These are phyloP conservation scores for Hypholoma fasciculare DNA, from an alignment of 768 basidiomycete species.

Conservation along the genomic window DNA sequence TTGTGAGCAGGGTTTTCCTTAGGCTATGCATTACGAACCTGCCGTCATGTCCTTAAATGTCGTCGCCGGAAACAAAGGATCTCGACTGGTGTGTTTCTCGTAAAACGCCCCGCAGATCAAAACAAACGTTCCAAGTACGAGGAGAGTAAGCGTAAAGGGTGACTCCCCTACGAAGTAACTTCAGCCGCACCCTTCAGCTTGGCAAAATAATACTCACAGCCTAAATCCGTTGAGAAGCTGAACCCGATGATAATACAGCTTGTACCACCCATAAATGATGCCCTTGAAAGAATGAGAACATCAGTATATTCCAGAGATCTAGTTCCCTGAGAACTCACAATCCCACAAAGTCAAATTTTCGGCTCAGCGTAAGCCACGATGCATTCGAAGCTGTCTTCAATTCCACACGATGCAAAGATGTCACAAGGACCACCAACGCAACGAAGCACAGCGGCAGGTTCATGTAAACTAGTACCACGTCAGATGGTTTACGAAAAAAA, in stretches of 20 bases:
- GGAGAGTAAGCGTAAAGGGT: slow-evolving; percentile 59
- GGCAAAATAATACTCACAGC: slow-evolving; percentile 54
- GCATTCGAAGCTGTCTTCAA: slow-evolving; percentile 44
- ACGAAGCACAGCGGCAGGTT: slow-evolving; percentile 75
- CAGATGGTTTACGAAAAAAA: slow-evolving; percentile 12
- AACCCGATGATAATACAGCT: slow-evolving; percentile 77
- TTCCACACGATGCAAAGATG: slow-evolving; percentile 61
- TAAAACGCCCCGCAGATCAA: slow-evolving; percentile 65
- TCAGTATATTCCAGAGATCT: background rate
- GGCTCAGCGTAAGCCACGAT: slow-evolving; percentile 56
- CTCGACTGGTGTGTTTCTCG: slow-evolving; percentile 65
- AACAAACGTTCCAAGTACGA: slow-evolving; percentile 53
- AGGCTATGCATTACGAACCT: slow-evolving; percentile 40
- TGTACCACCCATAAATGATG: slow-evolving; percentile 75
- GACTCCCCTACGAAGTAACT: slow-evolving; percentile 52
- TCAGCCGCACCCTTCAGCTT: background rate
- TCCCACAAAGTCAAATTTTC: slow-evolving; percentile 75
- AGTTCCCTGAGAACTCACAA: slow-evolving; percentile 49
- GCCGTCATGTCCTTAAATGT: slow-evolving; percentile 61
- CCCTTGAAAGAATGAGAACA: slow-evolving; percentile 33
- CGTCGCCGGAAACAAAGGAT: slow-evolving; percentile 69
- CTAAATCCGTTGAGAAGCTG: slow-evolving; percentile 66
- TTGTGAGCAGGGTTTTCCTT: slow-evolving; percentile 14
- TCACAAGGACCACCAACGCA: slow-evolving; percentile 53
- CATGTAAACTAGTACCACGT: slow-evolving; percentile 63